phyloP scores from a whole-genome alignment of 179 eudicot species.

The Heliamphora pulchella region DNA sequence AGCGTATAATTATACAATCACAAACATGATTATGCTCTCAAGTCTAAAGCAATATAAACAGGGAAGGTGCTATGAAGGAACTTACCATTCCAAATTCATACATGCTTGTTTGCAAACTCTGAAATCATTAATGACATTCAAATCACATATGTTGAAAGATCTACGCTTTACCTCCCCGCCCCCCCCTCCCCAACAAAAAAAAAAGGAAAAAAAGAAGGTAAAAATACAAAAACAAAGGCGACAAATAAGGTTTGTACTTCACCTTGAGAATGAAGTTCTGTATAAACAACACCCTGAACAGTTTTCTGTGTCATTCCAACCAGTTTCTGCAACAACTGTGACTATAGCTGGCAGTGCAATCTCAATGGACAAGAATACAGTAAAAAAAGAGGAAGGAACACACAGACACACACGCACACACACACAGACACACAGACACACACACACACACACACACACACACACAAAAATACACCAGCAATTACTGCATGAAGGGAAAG shows the following conservation, averaged over 20 bases:
- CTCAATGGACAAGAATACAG: background rate
- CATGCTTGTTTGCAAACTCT: background rate
- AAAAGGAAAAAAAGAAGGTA: background rate
- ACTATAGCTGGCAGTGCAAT: background rate
- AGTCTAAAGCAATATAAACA: background rate
- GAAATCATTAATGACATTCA: background rate
- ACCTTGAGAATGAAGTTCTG: background rate
- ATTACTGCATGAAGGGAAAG: slow-evolving; percentile 1
- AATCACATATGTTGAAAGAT: background rate
- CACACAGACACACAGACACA: background rate
- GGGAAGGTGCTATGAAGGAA: slow-evolving; percentile 3
- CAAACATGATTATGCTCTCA: background rate
- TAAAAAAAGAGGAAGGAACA: slow-evolving; percentile 2
- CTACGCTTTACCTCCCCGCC: background rate
- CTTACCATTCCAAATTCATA: background rate
- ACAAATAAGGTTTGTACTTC: background rate
- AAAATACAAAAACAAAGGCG: too few relatives aligned
- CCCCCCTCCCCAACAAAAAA: background rate
- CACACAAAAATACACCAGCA: background rate
- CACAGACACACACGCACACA: background rate
- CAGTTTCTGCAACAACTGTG: background rate
- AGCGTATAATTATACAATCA: background rate
- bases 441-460: too few relatives aligned
- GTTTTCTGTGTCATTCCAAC: background rate
- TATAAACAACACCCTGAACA: background rate